These are phyloP conservation scores for Fragilariopsis cylindrus DNA, from an alignment of 108 stramenopile species.

Conservation along the genomic window DNA sequence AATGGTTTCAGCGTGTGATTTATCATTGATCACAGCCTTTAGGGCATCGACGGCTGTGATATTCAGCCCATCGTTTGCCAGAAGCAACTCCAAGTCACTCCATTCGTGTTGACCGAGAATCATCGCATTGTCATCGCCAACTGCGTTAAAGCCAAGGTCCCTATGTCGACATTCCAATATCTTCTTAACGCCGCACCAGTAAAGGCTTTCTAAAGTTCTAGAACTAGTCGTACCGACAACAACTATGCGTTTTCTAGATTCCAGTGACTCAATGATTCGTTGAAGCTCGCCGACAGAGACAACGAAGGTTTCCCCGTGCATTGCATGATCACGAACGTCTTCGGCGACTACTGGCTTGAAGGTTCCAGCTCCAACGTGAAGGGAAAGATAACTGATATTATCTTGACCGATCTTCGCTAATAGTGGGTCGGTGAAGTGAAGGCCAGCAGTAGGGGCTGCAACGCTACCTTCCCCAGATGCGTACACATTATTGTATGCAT, in stretches of 20 bases:
- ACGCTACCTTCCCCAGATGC: constrained; percentile 48
- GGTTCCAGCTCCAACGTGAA: constrained; percentile 64
- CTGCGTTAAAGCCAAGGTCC: background rate
- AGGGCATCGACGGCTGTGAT: constrained; percentile 30
- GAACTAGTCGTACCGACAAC: constrained; percentile 55
- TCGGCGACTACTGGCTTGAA: constrained; percentile 47
- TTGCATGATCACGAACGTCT: constrained; percentile 44
- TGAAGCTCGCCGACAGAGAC: constrained; percentile 34
- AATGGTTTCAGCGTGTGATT: constrained; percentile 23
- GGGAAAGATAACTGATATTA: constrained; percentile 33
- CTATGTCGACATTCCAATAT: constrained; percentile 1
- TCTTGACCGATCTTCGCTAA: constrained; percentile 28
- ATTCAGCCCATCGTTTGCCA: constrained; percentile 11
- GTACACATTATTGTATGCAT: constrained; percentile 53
- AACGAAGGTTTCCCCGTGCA: constrained; percentile 56
- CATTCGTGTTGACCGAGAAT: constrained; percentile 45
- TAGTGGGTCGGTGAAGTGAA: constrained; percentile 48
- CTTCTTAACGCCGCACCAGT: constrained; percentile 48
- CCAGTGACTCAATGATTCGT: constrained; percentile 31
- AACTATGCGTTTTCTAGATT: constrained; percentile 33
- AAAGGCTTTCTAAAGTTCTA: constrained; percentile 53
- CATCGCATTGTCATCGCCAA: constrained; percentile 20
- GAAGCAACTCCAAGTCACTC: constrained; percentile 17
- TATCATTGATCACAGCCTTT: constrained; percentile 24
- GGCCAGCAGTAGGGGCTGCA: constrained; percentile 62